Evolutionary conservation across 306 rosid species (phyloP), one percentile per base, ranked within the genome.

Genomic region (Cercis canadensis): DNA sequence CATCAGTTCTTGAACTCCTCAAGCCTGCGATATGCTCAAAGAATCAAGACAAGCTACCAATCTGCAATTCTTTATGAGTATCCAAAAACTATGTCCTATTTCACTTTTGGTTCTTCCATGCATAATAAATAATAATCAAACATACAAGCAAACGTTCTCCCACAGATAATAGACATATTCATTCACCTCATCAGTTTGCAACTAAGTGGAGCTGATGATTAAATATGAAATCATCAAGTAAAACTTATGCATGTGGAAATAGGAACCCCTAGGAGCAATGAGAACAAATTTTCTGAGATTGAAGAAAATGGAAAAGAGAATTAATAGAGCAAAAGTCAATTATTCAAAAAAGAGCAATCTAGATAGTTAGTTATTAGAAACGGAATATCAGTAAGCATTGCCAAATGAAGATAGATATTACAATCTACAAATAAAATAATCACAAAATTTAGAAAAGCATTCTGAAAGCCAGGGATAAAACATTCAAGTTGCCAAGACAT

Each of bases 381-480:
- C n/a, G n/a, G n/a, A n/a, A 15, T n/a, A 14, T 47, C 2, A 50
- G 1, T 5, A 0, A 16, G 24, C 9, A 17, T 50, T 50, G 10
- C 11, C 7, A 50, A 50, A 16, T 5, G 24, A 21, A 16, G 3
- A 50, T 50, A 16, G 24, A 50, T 16, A 50, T 50, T 11, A 15
- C 55, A 50, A 46, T 15, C 16, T 11, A 15, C 55, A 50, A 46
- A 16, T 16, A 46, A 46, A 45, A 45, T 45, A 45, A 34, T 12
- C 50, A 3, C 37, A 1, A 37, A 37, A 2, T 5, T 8, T 5
- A 2, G 4, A 8, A 5, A 37, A 0, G 0, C 43, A 37, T 37
- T 72, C 62, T 40, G 13, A 41, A n/a, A 43, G 46, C 44, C 61
- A 72, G 9, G 60, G 32, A 19, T 70, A 59, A 78, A 52, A 61